Evolutionary conservation across 2,329 filamentous ascomycete species (phyloP), one percentile per base, ranked within the genome.

Genomic region (Leptographium galeiforme): DNA sequence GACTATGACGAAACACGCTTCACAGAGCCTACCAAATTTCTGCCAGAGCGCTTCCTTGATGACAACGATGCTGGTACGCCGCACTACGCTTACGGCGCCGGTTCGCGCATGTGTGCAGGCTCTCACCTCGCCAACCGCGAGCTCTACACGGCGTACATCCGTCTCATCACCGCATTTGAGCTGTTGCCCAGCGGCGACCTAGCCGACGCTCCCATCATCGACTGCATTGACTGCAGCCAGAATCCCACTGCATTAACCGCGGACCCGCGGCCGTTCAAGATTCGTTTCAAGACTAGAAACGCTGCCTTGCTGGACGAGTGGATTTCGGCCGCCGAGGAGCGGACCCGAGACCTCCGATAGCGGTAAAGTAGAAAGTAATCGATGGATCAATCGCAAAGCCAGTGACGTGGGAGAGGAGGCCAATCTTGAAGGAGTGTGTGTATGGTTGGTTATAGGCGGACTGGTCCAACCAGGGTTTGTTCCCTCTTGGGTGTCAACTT

Each of bases 1-100:
- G 76, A 89, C 66, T 87, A 86, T 65, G 86, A 89, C 61, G 72
- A 75, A 6, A 64, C 67, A 0, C 84, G 87, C 62, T 89, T 88
- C 71, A 77, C 80, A 57, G 64, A 78, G 30, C 78, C 85, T 0
- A 57, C 74, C 25, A 67, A 70, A 8, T 89, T 89, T 63, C 70
- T 79, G 10, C 82, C 85, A 0, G 84, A 89, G 57, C 77, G 85
- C 18, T 89, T 84, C 61, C 68, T 89, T 12, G 65, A 49, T 18
- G 51, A 49, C 32, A 44, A 19, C 14, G 53, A 53, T 16, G 33
- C 54, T 2, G 79, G 79, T 5, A 82, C 79, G 2, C 77, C 76
- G 0, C 81, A 84, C 60, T 83, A 79, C 60, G 77, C 68, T n/a
- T 84, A 81, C 57, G 81, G 81, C 2, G 79, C 80, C 0, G 81